Conservation (phyloP, 148 eudicot genomes). For the Dianthus caryophyllus region DNA sequence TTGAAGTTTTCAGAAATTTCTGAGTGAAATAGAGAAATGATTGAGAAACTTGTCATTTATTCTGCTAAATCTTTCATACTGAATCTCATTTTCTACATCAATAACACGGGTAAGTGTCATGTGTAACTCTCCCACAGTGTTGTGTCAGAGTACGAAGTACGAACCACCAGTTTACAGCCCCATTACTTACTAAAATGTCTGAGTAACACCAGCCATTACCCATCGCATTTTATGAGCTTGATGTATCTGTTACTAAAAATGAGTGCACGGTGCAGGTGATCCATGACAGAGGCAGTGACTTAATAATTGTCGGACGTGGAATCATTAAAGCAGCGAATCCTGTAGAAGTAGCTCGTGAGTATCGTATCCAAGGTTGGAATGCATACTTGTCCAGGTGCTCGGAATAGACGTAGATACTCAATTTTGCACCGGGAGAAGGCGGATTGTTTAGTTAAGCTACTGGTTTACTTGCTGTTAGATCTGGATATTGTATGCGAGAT, state of each 20-base stretch:
- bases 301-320: conserved; percentile 91
- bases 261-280: conserved; percentile 52
- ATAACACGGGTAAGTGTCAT: too few relatives aligned
- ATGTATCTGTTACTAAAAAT: background rate
- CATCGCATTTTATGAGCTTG: background rate
- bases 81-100: too few relatives aligned
- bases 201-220: too few relatives aligned
- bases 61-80: too few relatives aligned
- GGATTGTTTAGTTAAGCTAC: background rate
- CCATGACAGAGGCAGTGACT: conserved; percentile 76
- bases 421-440: background rate
- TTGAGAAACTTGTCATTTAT: too few relatives aligned
- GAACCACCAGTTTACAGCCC: too few relatives aligned
- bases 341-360: conserved; percentile 73
- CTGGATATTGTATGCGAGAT: too few relatives aligned
- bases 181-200: too few relatives aligned
- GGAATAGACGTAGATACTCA: conserved; percentile 25
- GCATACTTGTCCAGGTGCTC: conserved; percentile 61
- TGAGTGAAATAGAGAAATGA: too few relatives aligned
- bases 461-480: background rate
- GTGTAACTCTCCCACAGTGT: too few relatives aligned
- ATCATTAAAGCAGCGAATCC: conserved; percentile 82
- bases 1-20: too few relatives aligned
- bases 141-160: too few relatives aligned
- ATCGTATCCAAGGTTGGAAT: conserved; percentile 87